phyloP scores from a whole-genome alignment of 2,329 filamentous ascomycete genomes.

The Neofusicoccum sp. region DNA sequence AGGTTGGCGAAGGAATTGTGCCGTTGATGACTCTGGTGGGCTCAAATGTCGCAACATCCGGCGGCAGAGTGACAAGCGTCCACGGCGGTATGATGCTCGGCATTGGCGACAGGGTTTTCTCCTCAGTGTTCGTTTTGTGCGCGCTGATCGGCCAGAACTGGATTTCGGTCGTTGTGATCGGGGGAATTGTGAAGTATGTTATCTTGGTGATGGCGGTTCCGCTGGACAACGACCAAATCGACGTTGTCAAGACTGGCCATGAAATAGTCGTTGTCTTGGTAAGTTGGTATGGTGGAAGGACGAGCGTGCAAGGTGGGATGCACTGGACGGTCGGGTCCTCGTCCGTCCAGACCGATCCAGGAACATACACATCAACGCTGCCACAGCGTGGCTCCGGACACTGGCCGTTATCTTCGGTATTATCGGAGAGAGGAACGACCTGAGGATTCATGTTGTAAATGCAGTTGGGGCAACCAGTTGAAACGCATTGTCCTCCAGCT shows the following conservation, averaged over 20 bases:
- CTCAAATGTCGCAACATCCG: background rate
- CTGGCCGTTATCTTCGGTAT: background rate
- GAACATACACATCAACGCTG: slow-evolving; percentile 5
- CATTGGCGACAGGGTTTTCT: slow-evolving; percentile 1
- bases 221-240: background rate
- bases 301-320: slow-evolving; percentile 18
- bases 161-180: slow-evolving; percentile 16
- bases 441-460: background rate
- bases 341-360: slow-evolving; percentile 1
- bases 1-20: background rate
- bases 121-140: background rate
- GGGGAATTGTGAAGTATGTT: slow-evolving; percentile 5
- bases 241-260: slow-evolving; percentile 13
- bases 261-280: slow-evolving; percentile 13
- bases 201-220: background rate
- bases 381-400: background rate
- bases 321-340: background rate
- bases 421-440: background rate
- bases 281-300: slow-evolving; percentile 16
- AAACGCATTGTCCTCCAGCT: background rate
- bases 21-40: background rate
- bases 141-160: slow-evolving; percentile 18
- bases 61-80: background rate
- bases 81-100: background rate
- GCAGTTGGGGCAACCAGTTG: background rate